Base-by-base conservation (phyloP, 352 stramenopile species). In the Phytophthora melonis region DNA sequence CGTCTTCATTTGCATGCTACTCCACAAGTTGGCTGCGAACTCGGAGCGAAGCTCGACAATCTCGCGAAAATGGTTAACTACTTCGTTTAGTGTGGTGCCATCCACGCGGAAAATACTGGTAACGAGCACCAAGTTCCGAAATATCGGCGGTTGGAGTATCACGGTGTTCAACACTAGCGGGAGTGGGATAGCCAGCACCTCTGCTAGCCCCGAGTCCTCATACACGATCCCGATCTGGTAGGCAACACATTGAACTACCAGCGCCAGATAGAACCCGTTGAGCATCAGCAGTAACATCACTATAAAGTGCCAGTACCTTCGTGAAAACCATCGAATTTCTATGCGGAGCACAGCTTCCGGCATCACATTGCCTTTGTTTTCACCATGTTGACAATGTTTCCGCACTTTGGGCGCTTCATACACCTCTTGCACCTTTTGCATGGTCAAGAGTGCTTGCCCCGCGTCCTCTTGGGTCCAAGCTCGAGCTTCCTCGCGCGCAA, bases 201-300 rank as follows among this genome's bases (percentile, higher is more conserved):
- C 27, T 3, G 83, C 4, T 13, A 70, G 23, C 3, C 67, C 72
- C 6, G 72, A 74, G 10, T 72, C 63, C 18, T 55, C 47, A 32
- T 70, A 75, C 16, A 78, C 36, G 13, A 58, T 30, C 11, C 68
- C 41, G 19, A 91, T 21, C 39, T 88, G 73, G 64, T 90, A 89
- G 10, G 82, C 52, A 13, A 89, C 68, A 39, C 83, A 91, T 56
- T 90, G 83, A 11, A 78, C 69, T 30, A 91, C 68, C 19, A 91
- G 66, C 18, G 84, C 83, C 18, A 80, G 34, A 69, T 88, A 90
- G 58, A 93, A 82, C 0, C 77, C 86, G 52, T 93, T 93, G 34
- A 93, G 69, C 79, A 93, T 90, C 18, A 93, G 61, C 13, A 89
- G 53, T 18, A 81, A 54, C 67, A 90, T 85, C 56, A 93, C 75